Base-by-base conservation (phyloP, 2,329 filamentous ascomycete species). In the Penicillium sp. region DNA sequence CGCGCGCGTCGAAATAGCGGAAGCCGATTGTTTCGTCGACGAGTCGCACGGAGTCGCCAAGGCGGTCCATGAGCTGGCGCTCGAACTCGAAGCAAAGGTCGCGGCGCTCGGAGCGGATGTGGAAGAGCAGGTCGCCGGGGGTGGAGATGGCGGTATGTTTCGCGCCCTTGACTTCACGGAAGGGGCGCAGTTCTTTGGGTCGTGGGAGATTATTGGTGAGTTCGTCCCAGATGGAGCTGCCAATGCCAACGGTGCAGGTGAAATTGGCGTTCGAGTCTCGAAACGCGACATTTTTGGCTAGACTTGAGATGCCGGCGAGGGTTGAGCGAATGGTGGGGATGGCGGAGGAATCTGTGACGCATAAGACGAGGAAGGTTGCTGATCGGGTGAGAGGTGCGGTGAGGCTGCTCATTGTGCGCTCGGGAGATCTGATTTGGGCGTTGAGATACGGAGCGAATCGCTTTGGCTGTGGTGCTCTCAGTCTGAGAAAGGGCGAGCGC, bases 51-150 rank as follows among this genome's bases (percentile, higher is more conserved):
- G 72, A 45, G 29, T 70, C 69, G 0, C 73, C 74, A 0, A 81
- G 65, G 2, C 55, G 47, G 10, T 72, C 68, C 52, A 80, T 59
- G 8, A 81, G 55, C 48, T 79, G 77, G 20, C 71, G 63, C 60
- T 80, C 77, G 39, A 80, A 76, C 51, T 81, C 78, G 45, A 80
- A 80, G 50, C 72, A 75, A 15, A 81, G 48, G 48, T 80, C 78
- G 10, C 75, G 67, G 1, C 78, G 68, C 33, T 79, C 76, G 0
- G 77, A 68, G 19, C 77, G 73, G 44, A 81, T 80, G 49, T 81
- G 78, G 44, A 81, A 78, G 3, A 81, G 63, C 1, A 81, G 43
- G 41, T 81, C 77, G 0, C 78, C 77, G 0, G 76, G 74, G 0
- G 78, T 80, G 0, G 76, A 75, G 5, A 77, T 61, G 0, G 77